phyloP scores from a whole-genome alignment of 2,329 filamentous ascomycete genomes.

The Fusarium drepaniforme region DNA sequence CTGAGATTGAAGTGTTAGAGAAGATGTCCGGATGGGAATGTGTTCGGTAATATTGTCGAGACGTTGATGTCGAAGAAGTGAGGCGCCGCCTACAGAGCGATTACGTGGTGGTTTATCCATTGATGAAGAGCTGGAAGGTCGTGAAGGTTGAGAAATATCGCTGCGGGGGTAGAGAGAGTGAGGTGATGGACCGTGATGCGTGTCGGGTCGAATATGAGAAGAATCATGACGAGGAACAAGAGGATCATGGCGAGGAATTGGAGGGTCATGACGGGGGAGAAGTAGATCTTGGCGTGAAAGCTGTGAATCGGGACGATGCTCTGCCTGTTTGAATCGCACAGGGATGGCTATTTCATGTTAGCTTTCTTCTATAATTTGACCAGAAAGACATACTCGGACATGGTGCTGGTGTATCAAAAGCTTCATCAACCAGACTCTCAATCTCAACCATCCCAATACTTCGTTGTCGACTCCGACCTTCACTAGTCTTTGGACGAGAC shows the following conservation, averaged over 20 bases:
- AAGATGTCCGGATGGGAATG: constrained; percentile 50
- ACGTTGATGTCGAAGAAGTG: constrained; percentile 24
- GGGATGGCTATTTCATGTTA: constrained; percentile 27
- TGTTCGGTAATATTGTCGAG: constrained; percentile 53
- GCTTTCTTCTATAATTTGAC: neutral
- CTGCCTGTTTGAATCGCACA: constrained; percentile 20
- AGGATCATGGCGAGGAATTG: neutral
- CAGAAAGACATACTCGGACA: constrained; percentile 25
- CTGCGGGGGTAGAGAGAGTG: constrained; percentile 20
- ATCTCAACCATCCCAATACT: constrained; percentile 34
- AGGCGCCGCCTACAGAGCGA: constrained; percentile 36
- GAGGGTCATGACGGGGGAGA: neutral
- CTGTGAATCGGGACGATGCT: constrained; percentile 6
- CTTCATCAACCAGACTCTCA: constrained; percentile 29
- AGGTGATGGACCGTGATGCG: constrained; percentile 18
- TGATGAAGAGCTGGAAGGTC: constrained; percentile 42
- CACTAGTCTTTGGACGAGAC: constrained; percentile 34
- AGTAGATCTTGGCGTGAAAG: neutral
- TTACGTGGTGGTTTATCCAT: constrained; percentile 36
- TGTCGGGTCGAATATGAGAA: constrained; percentile 21
- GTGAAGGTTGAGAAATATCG: constrained; percentile 34
- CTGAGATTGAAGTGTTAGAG: constrained; percentile 52
- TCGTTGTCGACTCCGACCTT: constrained; percentile 15
- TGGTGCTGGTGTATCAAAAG: constrained; percentile 33
- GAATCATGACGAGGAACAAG: neutral